Evolutionary conservation across 2,329 filamentous ascomycete species (phyloP), one percentile per base, ranked within the genome.

Genomic region (Hortaea sp.): DNA sequence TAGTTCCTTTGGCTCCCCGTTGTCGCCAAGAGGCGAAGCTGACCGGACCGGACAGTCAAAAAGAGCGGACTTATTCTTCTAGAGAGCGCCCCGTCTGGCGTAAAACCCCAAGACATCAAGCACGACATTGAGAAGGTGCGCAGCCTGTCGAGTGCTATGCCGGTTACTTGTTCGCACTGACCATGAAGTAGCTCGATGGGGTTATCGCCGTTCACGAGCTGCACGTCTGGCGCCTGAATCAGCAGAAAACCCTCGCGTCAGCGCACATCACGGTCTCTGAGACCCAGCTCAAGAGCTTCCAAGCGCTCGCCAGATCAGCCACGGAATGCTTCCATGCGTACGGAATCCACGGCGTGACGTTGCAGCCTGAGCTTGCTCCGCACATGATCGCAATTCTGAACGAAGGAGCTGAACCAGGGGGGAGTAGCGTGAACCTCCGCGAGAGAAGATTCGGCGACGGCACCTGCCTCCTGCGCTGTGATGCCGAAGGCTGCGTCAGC

Each of bases 191-290:
- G 79, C 87, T 32, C 74, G 78, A 0, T 83, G 82, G 0, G 62
- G 77, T 13, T 80, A 79, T 0, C 13, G 43, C 43, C 7, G 73
- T 88, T 10, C 82, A 87, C 52, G 82, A 88, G 54, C 69, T 88
- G 11, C 83, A 86, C 54, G 76, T 87, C 50, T 88, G 85, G 84
- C 74, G 79, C 2, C 71, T 88, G 3, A 79, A 84, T 57, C 82
- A 89, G 64, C 72, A 72, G 43, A 86, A 85, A 57, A 71, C 77
- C 4, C 72, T 88, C 41, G 84, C 84, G 6, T 81, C 81, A 1
- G 83, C 80, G 1, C 84, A 87, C 57, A 67, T 88, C 1, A 72
- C 82, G 0, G 74, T 87, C 11, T 71, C 74, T 29, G 28, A 45
- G 13, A 12, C 28, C 29, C 7, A 9, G 7, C 32, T 45, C 6